phyloP scores from a whole-genome alignment of 1,284 basidiomycete genomes.

The Trametes versicolor region DNA sequence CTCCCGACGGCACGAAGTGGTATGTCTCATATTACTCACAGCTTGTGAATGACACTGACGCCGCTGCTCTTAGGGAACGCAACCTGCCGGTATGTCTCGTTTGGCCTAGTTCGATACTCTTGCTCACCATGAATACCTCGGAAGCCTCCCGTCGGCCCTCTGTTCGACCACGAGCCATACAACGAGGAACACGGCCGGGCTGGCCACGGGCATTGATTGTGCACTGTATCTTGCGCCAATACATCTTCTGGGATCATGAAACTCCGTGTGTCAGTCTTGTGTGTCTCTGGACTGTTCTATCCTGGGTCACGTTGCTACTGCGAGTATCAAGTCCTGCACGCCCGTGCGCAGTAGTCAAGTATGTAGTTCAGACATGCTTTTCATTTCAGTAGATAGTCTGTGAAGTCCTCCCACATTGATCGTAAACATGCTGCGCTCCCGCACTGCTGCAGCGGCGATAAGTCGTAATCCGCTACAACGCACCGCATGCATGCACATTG shows the following conservation, averaged over 20 bases:
- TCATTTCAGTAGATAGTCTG: background rate
- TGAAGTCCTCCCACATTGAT: background rate
- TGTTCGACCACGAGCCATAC: conserved; percentile 60
- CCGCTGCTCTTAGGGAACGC: conserved; percentile 64
- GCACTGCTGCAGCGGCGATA: background rate
- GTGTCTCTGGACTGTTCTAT: background rate
- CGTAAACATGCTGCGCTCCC: background rate
- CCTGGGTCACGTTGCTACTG: background rate
- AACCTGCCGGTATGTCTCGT: conserved; percentile 69
- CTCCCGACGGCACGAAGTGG: conserved; percentile 92
- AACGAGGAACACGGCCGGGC: conserved; percentile 37
- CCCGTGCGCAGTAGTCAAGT: too few relatives aligned
- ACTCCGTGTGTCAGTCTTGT: too few relatives aligned
- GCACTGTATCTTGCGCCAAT: conserved; percentile 21
- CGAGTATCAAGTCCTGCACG: too few relatives aligned
- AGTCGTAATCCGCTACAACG: background rate
- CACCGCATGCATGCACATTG: background rate
- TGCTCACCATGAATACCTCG: conserved; percentile 1
- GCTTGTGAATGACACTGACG: conserved; percentile 26
- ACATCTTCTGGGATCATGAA: background rate
- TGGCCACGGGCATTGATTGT: conserved; percentile 27
- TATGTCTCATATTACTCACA: conserved; percentile 49
- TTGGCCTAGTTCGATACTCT: conserved; percentile 4
- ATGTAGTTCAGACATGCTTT: background rate
- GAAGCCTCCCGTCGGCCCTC: conserved; percentile 61